Base-by-base conservation (phyloP, 192 early-diverging fungal species). In the Coemansia umbellata region DNA sequence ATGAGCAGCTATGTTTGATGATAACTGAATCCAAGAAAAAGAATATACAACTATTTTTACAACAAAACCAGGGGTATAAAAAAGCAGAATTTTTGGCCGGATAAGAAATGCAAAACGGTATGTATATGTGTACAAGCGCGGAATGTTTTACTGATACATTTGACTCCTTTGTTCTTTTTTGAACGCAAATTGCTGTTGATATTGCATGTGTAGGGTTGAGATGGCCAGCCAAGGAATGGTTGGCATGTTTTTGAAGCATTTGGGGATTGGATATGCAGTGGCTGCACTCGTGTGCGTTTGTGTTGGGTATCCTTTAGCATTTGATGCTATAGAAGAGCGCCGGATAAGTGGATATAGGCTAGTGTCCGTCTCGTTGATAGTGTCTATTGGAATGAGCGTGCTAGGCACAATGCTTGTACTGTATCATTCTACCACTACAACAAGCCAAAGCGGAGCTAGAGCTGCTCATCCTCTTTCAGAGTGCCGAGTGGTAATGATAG, bases 181-280 rank as follows among this genome's bases (percentile, higher is more conserved):
- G 24, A 7, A 4, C 14, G 8, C 17, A 26, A 15, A 33, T 35
- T 23, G 17, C 24, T 43, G 40, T 4, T 14, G 47, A 32, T 47
- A 47, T n/a, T n/a, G n/a, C n/a, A n/a, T n/a, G n/a, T 54, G 50
- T 71, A 74, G 71, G 71, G 57, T 74, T n/a, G 60, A 66, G 22
- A 40, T 32, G 8, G 52, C 50, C 18, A 37, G 55, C 31, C 50
- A 49, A 26, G 53, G 55, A 9, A 52, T 61, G 37, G 44, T 55
- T 14, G 64, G 55, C 15, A 32, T 47, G 37, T 74, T 68, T 31
- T 48, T 74, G 40, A 52, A 32, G 26, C 72, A 74, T 52, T 27
- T 58, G 44, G 72, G 51, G 9, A 26, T 57, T 22, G 65, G 44
- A 27, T 74, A 68, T 40, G 47, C 55, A 9, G 44, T 53, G 32